These are phyloP conservation scores for Astraeus odoratus DNA, from an alignment of 768 basidiomycete species.

Conservation along the genomic window DNA sequence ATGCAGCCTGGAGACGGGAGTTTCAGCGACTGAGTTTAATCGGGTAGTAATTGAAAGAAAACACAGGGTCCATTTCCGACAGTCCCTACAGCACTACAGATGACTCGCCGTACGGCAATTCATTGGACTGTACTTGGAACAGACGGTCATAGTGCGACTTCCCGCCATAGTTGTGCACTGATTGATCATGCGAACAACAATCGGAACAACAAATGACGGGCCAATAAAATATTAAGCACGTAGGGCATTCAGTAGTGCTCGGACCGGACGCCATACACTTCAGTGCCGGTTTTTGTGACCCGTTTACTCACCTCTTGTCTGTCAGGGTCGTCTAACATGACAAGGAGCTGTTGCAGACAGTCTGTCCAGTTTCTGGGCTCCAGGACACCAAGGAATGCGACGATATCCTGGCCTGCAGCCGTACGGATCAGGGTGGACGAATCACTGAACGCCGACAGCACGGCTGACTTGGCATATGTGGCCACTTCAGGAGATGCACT, in stretches of 20 bases:
- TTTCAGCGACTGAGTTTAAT: conserved; percentile 11
- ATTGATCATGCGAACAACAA: background rate
- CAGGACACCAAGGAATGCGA: conserved; percentile 78
- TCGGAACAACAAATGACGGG: background rate
- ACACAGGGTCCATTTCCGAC: background rate
- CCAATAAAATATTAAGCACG: background rate
- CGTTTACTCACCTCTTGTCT: conserved; percentile 72
- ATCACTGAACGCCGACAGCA: conserved; percentile 79
- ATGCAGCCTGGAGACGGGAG: conserved; percentile 58
- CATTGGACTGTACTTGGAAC: background rate
- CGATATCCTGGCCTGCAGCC: conserved; percentile 90
- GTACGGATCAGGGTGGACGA: conserved; percentile 83
- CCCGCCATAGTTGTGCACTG: background rate
- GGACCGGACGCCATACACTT: background rate
- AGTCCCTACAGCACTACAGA: background rate
- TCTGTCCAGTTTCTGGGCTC: conserved; percentile 95
- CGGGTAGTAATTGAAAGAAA: background rate
- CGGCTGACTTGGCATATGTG: conserved; percentile 65
- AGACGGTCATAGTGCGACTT: background rate
- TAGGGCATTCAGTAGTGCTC: background rate
- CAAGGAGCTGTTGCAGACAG: conserved; percentile 80
- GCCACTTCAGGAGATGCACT: conserved; percentile 58
- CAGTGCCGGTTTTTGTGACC: background rate
- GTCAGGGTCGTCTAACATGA: conserved; percentile 71
- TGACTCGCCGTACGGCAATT: background rate